phyloP scores from a whole-genome alignment of 2,329 filamentous ascomycete species.

The Beauveria medogensis region DNA sequence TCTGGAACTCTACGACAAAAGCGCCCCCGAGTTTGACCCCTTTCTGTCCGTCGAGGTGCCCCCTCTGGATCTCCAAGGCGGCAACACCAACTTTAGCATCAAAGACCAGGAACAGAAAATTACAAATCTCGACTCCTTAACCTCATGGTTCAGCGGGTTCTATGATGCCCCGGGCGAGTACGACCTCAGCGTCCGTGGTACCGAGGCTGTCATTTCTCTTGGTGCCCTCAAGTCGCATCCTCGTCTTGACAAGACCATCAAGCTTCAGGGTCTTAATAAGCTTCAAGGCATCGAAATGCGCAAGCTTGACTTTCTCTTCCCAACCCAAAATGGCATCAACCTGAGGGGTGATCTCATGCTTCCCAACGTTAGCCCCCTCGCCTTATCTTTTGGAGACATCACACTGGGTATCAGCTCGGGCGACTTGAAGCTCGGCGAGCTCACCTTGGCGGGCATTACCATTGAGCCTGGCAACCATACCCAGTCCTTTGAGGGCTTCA shows the following conservation, averaged over 20 bases:
- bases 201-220: slow-evolving; percentile 27
- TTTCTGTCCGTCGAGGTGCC: slow-evolving; percentile 22
- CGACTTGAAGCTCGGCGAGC: slow-evolving; percentile 30
- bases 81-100: slow-evolving; percentile 29
- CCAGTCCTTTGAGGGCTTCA: slow-evolving; percentile 29
- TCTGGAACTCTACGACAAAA: slow-evolving; percentile 33
- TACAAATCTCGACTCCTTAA: slow-evolving; percentile 30
- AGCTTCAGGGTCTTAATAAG: slow-evolving; percentile 29
- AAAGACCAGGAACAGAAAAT: slow-evolving; percentile 27
- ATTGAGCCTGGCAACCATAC: slow-evolving; percentile 37
- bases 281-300: slow-evolving; percentile 27
- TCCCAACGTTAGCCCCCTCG: slow-evolving; percentile 36
- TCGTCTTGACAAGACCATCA: slow-evolving; percentile 33
- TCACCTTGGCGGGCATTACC: slow-evolving; percentile 29
- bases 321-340: slow-evolving; percentile 32
- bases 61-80: slow-evolving; percentile 24
- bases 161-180: slow-evolving; percentile 28
- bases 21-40: slow-evolving; percentile 22
- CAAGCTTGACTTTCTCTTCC: slow-evolving; percentile 28
- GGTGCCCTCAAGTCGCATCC: slow-evolving; percentile 30
- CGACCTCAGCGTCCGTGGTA: slow-evolving; percentile 30
- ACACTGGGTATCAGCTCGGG: slow-evolving; percentile 35
- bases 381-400: slow-evolving; percentile 37
- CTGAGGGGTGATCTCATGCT: slow-evolving; percentile 34
- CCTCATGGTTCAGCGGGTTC: slow-evolving; percentile 30